Base-by-base conservation (phyloP, 2,329 filamentous ascomycete species). In the Periconia digitata region DNA sequence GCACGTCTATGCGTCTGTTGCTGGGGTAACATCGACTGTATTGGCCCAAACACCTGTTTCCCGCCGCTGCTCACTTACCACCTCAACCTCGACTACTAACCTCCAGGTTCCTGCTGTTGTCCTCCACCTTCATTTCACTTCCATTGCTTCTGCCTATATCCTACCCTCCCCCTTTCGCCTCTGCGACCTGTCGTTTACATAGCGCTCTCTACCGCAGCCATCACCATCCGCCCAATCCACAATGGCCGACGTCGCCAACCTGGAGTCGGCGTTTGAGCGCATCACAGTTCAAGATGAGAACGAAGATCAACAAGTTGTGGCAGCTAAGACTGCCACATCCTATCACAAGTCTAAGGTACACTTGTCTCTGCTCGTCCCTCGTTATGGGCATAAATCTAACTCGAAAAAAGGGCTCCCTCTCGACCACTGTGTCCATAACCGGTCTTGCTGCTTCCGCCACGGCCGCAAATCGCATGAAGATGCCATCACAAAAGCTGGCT, bases 261-360 rank as follows among this genome's bases (percentile, higher is more conserved):
- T 97, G 40, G 92, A 96, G 76, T 79, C 88, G 74, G 89, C 89
- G 63, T 90, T 97, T 67, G 91, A 96, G 84, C 86, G 86, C 72
- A 83, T 96, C 75, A 87, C 89, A 17, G 89, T 96, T 54, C 87
- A 89, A 62, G 92, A 96, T 67, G 92, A 96, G 74, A 95, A 92
- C 67, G 86, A 75, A 47, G 73, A 76, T 47, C 67, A 90, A 50
- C 73, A 77, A 24, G 75, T 75, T 46, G 79, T 83, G 55, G 77
- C 74, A 53, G 73, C 74, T 48, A 79, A 79, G 46, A 79, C 83
- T 54, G 76, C 74, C 53, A 74, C 74, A 47, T 79, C 79, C 12
- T 85, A 88, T 69, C 78, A 83, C 58, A 95, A 95, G 74, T 73
- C 83, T 53, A 95, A 95, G 85, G 91, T 92, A 77, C 48, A 44